Percentiles rank a stretch among this genome's conserved stretches.
Conservation (phyloP, 1,284 basidiomycete species). For the Porphyrellus sp. region DNA sequence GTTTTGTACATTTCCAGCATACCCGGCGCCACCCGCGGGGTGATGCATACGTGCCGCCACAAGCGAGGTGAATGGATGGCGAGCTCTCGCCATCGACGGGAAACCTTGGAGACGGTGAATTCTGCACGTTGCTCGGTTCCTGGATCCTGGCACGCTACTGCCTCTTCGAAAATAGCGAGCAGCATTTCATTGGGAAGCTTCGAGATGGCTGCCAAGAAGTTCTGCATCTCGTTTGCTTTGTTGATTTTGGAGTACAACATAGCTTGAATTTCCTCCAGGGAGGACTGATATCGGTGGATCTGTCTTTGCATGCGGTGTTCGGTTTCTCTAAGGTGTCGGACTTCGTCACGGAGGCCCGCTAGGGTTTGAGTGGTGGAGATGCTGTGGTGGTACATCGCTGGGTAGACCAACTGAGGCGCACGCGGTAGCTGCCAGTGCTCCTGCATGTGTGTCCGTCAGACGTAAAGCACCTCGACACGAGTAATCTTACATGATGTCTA, state of each 20-base stretch:
- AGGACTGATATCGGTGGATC: constrained; percentile 17
- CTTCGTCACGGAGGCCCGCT: constrained; percentile 19
- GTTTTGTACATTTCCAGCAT: constrained; percentile 28
- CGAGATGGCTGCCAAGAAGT: constrained; percentile 29
- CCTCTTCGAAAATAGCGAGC: constrained; percentile 32
- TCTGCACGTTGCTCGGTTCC: constrained; percentile 22
- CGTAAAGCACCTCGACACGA: not conserved
- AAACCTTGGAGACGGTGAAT: constrained; percentile 29
- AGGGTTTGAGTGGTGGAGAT: constrained; percentile 21
- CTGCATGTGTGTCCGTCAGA: constrained; percentile 18
- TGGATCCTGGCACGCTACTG: constrained; percentile 26
- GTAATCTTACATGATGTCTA: constrained; percentile 23
- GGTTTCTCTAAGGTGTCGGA: constrained; percentile 18
- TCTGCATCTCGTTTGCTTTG: constrained; percentile 33
- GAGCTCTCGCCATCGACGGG: constrained; percentile 31
- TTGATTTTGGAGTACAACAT: constrained; percentile 17
- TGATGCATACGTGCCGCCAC: constrained; percentile 28
- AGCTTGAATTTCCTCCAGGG: constrained; percentile 21
- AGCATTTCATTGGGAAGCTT: constrained; percentile 33
- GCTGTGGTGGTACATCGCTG: constrained; percentile 13
- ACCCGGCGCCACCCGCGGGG: constrained; percentile 21
- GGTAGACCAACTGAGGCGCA: constrained; percentile 6
- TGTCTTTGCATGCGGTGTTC: constrained; percentile 19
- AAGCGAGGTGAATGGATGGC: constrained; percentile 29
- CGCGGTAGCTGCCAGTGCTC: constrained; percentile 13